These are phyloP conservation scores for Sporisorium sorghi DNA, from an alignment of 1,284 basidiomycete species.

Conservation along the genomic window DNA sequence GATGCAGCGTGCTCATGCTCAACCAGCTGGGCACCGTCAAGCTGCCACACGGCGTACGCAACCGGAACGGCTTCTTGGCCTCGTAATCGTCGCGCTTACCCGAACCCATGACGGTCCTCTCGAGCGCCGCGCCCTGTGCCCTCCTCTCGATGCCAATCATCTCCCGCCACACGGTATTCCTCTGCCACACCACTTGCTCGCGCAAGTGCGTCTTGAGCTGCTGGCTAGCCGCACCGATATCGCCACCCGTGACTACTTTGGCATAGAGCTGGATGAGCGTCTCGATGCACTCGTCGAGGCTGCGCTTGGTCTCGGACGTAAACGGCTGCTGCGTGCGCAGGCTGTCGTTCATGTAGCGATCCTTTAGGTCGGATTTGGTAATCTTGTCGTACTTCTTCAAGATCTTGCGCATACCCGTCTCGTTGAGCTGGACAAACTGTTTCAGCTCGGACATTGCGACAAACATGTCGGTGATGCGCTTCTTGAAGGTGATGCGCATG, in stretches of 20 bases:
- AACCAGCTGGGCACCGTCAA: conserved; percentile 58
- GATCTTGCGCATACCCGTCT: conserved; percentile 94
- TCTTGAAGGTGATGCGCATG: conserved; percentile 88
- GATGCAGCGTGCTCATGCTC: conserved; percentile 64
- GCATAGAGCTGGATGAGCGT: conserved; percentile 82
- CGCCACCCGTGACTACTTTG: conserved; percentile 84
- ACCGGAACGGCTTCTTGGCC: conserved; percentile 50
- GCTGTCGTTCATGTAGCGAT: conserved; percentile 80
- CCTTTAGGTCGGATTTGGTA: conserved; percentile 85
- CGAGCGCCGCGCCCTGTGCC: conserved; percentile 67
- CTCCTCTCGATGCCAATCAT: conserved; percentile 90
- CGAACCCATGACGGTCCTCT: conserved; percentile 59
- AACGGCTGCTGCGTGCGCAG: conserved; percentile 74
- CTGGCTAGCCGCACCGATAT: conserved; percentile 78
- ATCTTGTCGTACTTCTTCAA: conserved; percentile 99
- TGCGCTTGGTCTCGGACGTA: conserved; percentile 74
- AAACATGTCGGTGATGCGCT: conserved; percentile 87
- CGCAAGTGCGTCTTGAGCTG: conserved; percentile 89
- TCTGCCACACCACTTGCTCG: conserved; percentile 89
- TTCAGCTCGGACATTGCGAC: conserved; percentile 80
- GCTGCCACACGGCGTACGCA: conserved; percentile 57
- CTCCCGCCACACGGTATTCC: conserved; percentile 95
- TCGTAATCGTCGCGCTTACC: conserved; percentile 37
- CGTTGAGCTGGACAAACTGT: conserved; percentile 93
- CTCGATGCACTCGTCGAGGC: conserved; percentile 76